Evolutionary conservation across 2,329 filamentous ascomycete species (phyloP).

Genomic region (Hypoxylon sp.): DNA sequence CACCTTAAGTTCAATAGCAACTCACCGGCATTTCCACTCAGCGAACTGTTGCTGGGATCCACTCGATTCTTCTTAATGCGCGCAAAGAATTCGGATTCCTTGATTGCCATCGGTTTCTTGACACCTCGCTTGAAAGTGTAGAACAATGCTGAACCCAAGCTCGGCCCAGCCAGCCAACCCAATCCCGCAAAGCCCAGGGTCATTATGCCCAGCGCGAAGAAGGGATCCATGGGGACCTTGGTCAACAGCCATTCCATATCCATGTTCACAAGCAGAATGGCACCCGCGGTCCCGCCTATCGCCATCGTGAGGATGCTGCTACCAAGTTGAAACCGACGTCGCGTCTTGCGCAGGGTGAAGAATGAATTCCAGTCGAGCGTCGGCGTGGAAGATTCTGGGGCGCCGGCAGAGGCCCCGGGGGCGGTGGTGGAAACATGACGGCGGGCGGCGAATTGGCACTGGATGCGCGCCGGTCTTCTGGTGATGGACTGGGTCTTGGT

Average conservation of each 20-base stretch:
- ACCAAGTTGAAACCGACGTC: conserved; percentile 82
- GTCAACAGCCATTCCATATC: conserved; percentile 75
- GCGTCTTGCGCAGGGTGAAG: conserved; percentile 86
- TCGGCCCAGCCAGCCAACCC: conserved; percentile 89
- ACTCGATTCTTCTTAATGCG: conserved; percentile 92
- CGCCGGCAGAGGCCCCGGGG: conserved; percentile 35
- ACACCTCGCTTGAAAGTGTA: conserved; percentile 76
- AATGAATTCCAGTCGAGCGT: conserved; percentile 89
- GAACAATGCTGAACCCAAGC: conserved; percentile 82
- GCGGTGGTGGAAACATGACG: conserved; percentile 43
- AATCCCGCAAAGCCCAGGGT: conserved; percentile 79
- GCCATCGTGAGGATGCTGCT: conserved; percentile 75
- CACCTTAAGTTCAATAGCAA: too few relatives aligned
- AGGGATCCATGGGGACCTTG: conserved; percentile 85
- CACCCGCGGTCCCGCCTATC: conserved; percentile 68
- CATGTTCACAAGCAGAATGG: conserved; percentile 72
- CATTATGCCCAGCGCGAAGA: conserved; percentile 83
- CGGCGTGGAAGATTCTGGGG: conserved; percentile 44
- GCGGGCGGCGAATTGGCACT: conserved; percentile 39
- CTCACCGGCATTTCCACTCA: conserved; percentile 78
- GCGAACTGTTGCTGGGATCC: conserved; percentile 87
- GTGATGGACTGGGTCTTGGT: conserved; percentile 28
- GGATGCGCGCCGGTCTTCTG: conserved; percentile 28
- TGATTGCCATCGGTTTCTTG: conserved; percentile 77
- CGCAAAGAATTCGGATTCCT: conserved; percentile 93